Evolutionary conservation across 2,329 filamentous ascomycete species (phyloP), one percentile per base, ranked within the genome.

Genomic region (Cadophora luteo-olivacea): DNA sequence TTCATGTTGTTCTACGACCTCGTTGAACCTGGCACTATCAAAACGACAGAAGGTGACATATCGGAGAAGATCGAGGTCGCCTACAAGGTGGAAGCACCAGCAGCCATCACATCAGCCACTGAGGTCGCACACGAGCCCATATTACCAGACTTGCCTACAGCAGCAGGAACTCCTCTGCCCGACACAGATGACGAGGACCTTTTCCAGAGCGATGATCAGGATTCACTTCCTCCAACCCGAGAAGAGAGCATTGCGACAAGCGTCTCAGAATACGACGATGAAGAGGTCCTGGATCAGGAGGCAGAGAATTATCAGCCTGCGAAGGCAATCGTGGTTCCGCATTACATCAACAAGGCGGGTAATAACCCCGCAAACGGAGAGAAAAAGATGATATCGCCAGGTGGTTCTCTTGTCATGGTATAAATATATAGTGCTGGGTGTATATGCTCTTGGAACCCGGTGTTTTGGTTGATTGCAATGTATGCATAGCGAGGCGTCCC

Each of bases 1-100:
- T 98, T 98, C 77, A 98, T 99, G 95, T 85, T 98, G 0, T 98
- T 98, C 79, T 99, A 98, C 78, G 95, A 99, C 78, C 88, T 87
- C 58, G 82, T 91, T 29, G 88, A 91, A 67, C 79, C 84, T 3
- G 72, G 73, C 24, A 29, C 52, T 12, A 62, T 61, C 33, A 61
- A 63, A 3, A 57, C 57, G 29, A 22, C 67, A 33, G 57, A 65
- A 22, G 19, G 9, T 33, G 45, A 51, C 12, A 33, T 32, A 2
- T 12, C 48, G n/a, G 52, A 65, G 36, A 7, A 24, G 29, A 6
- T 11, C 1, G 22, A 64, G 24, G 29, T 58, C n/a, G 14, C 36
- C 52, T 45, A 36, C 12, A 1, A 57, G 8, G 22, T 14, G 25
- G 33, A 58, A 57, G 29, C 14, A 14, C 14, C 52, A 45, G 8